These are phyloP conservation scores for Metroxylon sagu DNA, from an alignment of 176 grass and related monocot species.

Conservation along the genomic window DNA sequence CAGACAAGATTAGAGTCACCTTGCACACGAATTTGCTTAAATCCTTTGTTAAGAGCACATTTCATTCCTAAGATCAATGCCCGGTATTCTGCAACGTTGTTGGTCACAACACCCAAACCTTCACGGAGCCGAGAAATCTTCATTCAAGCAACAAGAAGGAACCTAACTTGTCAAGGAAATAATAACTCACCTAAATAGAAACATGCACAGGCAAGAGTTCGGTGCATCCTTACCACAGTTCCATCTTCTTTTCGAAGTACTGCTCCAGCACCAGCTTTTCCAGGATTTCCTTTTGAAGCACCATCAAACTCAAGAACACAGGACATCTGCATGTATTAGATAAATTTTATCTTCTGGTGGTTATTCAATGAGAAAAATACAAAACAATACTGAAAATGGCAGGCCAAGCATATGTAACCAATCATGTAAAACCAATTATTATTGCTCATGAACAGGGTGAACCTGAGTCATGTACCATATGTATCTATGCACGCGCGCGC, in stretches of 20 bases:
- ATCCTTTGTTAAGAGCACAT: slow-evolving; percentile 71
- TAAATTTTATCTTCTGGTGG: not conserved
- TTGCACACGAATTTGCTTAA: slow-evolving; percentile 56
- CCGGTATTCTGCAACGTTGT: slow-evolving; percentile 79
- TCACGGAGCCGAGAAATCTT: slow-evolving; percentile 75
- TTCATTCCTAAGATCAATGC: slow-evolving; percentile 82
- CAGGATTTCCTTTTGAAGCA: slow-evolving; percentile 87
- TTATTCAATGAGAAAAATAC: not conserved
- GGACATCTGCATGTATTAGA: slow-evolving; percentile 30
- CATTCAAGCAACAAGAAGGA: slow-evolving; percentile 3
- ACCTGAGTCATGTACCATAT: too few relatives aligned
- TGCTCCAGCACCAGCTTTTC: slow-evolving; percentile 72
- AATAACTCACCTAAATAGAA: not conserved
- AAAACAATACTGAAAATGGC: too few relatives aligned
- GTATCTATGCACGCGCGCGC: too few relatives aligned
- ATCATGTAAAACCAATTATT: too few relatives aligned
- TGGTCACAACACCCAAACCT: slow-evolving; percentile 67
- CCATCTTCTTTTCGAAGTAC: slow-evolving; percentile 62
- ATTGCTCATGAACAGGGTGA: too few relatives aligned
- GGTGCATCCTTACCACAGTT: slow-evolving; percentile 42
- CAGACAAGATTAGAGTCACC: slow-evolving; percentile 78
- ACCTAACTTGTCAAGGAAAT: slow-evolving; percentile 2
- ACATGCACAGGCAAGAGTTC: not conserved
- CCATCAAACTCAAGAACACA: slow-evolving; percentile 91
- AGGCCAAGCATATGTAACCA: too few relatives aligned